phyloP scores from a whole-genome alignment of 306 rosid genomes.

The Abrus precatorius region DNA sequence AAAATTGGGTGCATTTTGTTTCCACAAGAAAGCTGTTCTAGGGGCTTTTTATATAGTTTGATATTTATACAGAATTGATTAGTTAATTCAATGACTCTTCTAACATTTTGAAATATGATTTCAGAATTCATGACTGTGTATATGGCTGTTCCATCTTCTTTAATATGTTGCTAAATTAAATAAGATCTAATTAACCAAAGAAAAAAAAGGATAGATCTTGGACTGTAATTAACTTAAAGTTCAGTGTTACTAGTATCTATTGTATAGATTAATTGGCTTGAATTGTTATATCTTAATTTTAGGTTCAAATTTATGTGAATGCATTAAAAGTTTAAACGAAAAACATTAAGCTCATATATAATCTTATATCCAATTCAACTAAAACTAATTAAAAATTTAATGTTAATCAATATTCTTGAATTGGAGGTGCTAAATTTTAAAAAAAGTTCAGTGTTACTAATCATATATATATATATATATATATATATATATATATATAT shows the following conservation, averaged over 20 bases:
- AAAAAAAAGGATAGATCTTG: neutral
- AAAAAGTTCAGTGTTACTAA: slow-evolving; percentile 11
- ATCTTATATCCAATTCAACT: no score
- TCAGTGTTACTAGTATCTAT: neutral
- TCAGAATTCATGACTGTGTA: neutral
- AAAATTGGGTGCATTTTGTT: slow-evolving; percentile 19
- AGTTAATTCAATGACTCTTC: neutral
- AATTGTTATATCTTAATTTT: neutral
- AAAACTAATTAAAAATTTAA: neutral
- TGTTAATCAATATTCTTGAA: neutral
- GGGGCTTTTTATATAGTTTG: neutral
- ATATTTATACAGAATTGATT: neutral
- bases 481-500: neutral
- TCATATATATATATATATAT: neutral
- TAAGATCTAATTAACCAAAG: neutral
- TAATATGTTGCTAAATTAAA: neutral
- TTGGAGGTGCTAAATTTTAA: neutral
- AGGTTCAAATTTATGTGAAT: neutral
- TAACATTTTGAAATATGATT: neutral
- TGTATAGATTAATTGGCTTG: neutral
- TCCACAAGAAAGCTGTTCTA: neutral
- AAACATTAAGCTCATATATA: no score
- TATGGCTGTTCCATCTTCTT: neutral
- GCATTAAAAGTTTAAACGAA: neutral
- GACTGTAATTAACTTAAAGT: neutral